phyloP scores from a whole-genome alignment of 352 stramenopile species.

The Globisporangium spinosum region DNA sequence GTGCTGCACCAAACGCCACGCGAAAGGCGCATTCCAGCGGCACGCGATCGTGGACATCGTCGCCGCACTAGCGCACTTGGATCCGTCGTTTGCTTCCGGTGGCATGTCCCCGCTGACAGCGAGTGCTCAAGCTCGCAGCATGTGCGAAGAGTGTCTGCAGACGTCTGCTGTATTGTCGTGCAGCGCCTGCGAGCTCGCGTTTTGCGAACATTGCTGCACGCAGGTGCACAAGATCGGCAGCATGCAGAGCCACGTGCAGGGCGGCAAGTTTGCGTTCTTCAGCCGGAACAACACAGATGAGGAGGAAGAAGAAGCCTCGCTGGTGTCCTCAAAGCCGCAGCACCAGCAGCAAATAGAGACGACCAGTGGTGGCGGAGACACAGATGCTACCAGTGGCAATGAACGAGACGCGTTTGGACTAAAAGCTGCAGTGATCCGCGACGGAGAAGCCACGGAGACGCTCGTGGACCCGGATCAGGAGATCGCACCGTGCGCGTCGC shows the following conservation, averaged over 20 bases:
- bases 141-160: conserved; percentile 47
- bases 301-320: background rate
- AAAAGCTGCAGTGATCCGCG: conserved; percentile 11
- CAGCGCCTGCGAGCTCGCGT: conserved; percentile 40
- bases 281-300: background rate
- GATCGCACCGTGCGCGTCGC: conserved; percentile 10
- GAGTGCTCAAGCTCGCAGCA: conserved; percentile 9
- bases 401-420: conserved; percentile 5
- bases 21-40: conserved; percentile 33
- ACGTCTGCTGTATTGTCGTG: conserved; percentile 32
- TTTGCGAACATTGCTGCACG: conserved; percentile 40
- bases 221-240: conserved; percentile 36
- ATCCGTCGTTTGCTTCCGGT: background rate
- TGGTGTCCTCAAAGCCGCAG: background rate
- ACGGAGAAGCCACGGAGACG: conserved; percentile 13
- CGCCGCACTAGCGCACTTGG: background rate
- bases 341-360: background rate
- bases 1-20: conserved; percentile 30
- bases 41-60: conserved; percentile 22
- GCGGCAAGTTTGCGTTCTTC: conserved; percentile 19
- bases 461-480: conserved; percentile 25
- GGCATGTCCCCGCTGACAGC: conserved; percentile 5
- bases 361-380: background rate
- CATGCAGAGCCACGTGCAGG: conserved; percentile 34
- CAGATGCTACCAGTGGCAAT: background rate